A percentile compares a stretch with the other conserved stretches of the same genome.
Evolutionary conservation across 78 protist genomes (phyloP).

Genomic region (Dictyostelium citrinum): DNA sequence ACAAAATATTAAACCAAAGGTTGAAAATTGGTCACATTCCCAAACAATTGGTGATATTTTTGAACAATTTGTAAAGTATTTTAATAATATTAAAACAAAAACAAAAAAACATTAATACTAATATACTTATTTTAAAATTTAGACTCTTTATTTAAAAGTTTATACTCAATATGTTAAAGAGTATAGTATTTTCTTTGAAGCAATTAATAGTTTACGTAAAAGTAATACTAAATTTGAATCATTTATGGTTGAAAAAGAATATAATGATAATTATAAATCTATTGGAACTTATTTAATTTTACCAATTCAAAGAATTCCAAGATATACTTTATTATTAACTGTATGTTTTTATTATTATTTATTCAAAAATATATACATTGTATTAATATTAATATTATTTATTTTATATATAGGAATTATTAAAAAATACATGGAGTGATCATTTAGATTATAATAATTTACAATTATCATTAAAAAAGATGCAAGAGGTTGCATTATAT

Average conservation of each 20-base stretch:
- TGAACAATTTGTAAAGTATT: slow-evolving; percentile 53
- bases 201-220: slow-evolving; percentile 40
- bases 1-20: slow-evolving; percentile 16
- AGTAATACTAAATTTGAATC: slow-evolving; percentile 53
- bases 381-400: not conserved
- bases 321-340: slow-evolving; percentile 63
- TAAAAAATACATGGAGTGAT: slow-evolving; percentile 70
- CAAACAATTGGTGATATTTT: slow-evolving; percentile 59
- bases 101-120: not conserved
- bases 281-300: slow-evolving; percentile 57
- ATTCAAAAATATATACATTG: too few species aligned
- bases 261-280: slow-evolving; percentile 21
- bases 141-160: slow-evolving; percentile 60
- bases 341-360: not conserved
- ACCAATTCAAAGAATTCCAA: slow-evolving; percentile 81
- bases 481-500: slow-evolving; percentile 76
- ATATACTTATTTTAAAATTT: not conserved
- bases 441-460: slow-evolving; percentile 62
- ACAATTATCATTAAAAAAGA: slow-evolving; percentile 51
- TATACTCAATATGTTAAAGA: slow-evolving; percentile 79
- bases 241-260: slow-evolving; percentile 54
- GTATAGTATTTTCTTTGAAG: slow-evolving; percentile 52
- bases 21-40: slow-evolving; percentile 42
- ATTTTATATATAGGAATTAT: not conserved
- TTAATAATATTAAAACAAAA: not conserved